phyloP scores from a whole-genome alignment of 2,329 filamentous ascomycete genomes.

The Paraphaeosphaeria sporulosa region DNA sequence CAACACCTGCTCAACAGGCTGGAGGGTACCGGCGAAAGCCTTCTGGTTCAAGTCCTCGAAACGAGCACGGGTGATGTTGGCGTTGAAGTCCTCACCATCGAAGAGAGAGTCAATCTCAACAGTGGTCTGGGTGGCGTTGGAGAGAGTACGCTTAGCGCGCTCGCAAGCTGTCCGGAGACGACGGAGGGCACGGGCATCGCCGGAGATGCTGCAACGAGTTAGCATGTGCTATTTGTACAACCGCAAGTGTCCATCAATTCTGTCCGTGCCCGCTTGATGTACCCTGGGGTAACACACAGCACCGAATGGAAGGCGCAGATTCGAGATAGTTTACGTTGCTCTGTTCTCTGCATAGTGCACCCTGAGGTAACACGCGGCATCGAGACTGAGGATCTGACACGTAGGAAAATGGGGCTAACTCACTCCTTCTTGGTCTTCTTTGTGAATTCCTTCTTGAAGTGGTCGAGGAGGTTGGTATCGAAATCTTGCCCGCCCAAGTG shows the following conservation, averaged over 20 bases:
- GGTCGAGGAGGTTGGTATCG: constrained; percentile 92
- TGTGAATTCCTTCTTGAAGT: constrained; percentile 96
- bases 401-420: not conserved
- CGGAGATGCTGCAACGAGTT: constrained; percentile 65
- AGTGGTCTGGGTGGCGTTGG: constrained; percentile 95
- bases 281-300: too few species aligned
- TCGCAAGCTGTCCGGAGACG: constrained; percentile 97
- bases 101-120: constrained; percentile 99
- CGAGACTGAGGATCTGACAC: not conserved
- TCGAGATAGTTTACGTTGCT: not conserved
- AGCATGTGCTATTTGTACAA: constrained; percentile 13
- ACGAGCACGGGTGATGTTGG: constrained; percentile 96
- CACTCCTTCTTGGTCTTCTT: constrained; percentile 66
- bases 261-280: not conserved
- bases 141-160: constrained; percentile 98
- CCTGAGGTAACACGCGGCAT: not conserved
- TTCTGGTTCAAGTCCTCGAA: constrained; percentile 99
- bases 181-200: constrained; percentile 90
- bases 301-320: too few species aligned
- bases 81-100: constrained; percentile 96
- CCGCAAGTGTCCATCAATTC: too few species aligned
- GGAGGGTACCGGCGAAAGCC: constrained; percentile 90
- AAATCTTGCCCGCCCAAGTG: constrained; percentile 71
- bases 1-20: constrained; percentile 94
- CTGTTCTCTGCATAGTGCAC: not conserved